Evolutionary conservation across 208 protist genomes (phyloP), one percentile per base, ranked within the genome.

Genomic region (Lotmaria passim): DNA sequence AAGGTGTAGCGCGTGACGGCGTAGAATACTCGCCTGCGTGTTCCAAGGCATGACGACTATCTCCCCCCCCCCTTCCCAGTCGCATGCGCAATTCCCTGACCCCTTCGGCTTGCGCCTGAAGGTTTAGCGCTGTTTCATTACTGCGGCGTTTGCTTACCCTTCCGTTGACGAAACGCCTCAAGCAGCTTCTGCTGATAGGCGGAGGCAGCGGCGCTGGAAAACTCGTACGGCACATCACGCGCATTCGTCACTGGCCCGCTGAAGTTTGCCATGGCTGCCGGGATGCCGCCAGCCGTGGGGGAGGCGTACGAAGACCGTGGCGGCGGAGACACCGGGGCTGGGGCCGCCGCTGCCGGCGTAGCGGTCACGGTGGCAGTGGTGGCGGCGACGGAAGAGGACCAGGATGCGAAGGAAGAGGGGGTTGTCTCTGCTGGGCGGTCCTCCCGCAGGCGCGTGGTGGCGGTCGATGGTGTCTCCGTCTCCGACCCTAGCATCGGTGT

Each of bases 151-250:
- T n/a, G n/a, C n/a, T n/a, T n/a, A n/a, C n/a, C 46, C 48, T 89
- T 87, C 7, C 75, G 71, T 8, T 77, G 61, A 24, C 91, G 82
- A 69, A 80, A 96, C 28, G 84, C 73, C 61, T 94, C 91, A 12
- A 96, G 70, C 36, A 96, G 83, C 51, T 79, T 62, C 64, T 92
- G 76, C 78, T 96, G 91, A 39, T 96, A 96, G 38, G 87, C 88
- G 3, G 83, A 64, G 52, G 91, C 91, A 2, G 87, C 89, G 31
- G 75, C 78, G 64, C 77, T 87, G 28, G 88, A 92, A 75, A 85
- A 96, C 79, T 91, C 79, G 21, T 76, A 55, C 1, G 88, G 91
- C 30, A 93, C 85, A 21, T 79, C 72, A 14, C 63, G 56, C 7
- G 44, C 78, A 46, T 66, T 75, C 36, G 51, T 63, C 51, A 78